These are phyloP conservation scores for Coemansia sp. DNA, from an alignment of 192 early-diverging fungal genomes.

Conservation along the genomic window DNA sequence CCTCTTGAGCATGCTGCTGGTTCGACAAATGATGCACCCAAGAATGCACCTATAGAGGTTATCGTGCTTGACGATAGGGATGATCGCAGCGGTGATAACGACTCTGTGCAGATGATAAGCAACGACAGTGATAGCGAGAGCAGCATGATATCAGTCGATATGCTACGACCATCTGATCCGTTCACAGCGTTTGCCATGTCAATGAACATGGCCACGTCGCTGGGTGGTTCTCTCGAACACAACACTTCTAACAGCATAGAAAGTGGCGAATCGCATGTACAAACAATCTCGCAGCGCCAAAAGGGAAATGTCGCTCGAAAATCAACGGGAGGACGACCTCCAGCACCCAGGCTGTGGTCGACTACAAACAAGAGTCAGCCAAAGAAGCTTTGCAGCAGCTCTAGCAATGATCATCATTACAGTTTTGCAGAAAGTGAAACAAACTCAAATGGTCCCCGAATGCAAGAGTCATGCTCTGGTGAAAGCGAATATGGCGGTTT, in stretches of 20 bases:
- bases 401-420: neutral
- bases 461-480: neutral
- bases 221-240: neutral
- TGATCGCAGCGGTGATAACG: neutral
- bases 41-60: conserved; percentile 2
- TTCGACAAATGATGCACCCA: neutral
- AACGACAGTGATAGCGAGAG: conserved; percentile 1
- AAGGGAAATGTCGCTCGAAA: neutral
- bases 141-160: conserved; percentile 8
- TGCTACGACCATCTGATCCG: neutral
- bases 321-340: neutral
- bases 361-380: neutral
- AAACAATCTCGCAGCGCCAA: neutral
- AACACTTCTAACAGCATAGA: neutral
- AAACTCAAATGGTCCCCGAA: neutral
- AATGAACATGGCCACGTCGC: neutral
- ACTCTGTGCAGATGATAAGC: neutral
- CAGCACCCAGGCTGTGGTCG: neutral
- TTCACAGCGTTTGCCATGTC: neutral
- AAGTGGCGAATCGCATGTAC: neutral
- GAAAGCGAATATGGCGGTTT: neutral
- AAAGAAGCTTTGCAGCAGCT: neutral
- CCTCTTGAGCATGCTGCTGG: conserved; percentile 6
- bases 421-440: neutral
- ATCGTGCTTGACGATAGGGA: conserved; percentile 11